phyloP scores from a whole-genome alignment of 345 rosid species.

The Odontarrhena argentea region DNA sequence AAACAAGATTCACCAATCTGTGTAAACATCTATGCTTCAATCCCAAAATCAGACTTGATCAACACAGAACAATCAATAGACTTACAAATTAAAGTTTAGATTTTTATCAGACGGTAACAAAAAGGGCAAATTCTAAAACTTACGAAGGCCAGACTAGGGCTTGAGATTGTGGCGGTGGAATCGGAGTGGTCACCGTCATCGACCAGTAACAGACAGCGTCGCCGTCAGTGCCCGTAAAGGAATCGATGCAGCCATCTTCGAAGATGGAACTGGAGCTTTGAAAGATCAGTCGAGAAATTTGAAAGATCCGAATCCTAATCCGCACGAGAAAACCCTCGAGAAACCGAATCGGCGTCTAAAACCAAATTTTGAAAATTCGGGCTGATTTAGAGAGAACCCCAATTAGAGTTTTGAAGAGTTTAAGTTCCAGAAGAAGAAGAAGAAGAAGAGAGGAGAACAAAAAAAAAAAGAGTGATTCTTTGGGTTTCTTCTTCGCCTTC shows the following conservation, averaged over 20 bases:
- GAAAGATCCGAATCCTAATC: constrained; percentile 47
- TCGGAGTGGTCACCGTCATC: constrained; percentile 28
- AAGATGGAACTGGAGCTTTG: constrained; percentile 9
- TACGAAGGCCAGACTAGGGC: constrained; percentile 52
- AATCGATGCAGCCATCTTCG: constrained; percentile 9
- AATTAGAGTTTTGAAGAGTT: constrained; percentile 35
- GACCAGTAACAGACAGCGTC: background rate
- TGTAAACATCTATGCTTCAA: constrained; percentile 3
- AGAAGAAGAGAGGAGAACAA: constrained; percentile 9
- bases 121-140: constrained; percentile 32
- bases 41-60: background rate
- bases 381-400: background rate
- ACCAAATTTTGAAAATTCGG: constrained; percentile 35
- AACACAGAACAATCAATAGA: background rate
- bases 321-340: constrained; percentile 27
- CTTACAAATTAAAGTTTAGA: constrained; percentile 11
- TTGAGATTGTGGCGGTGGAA: constrained; percentile 37
- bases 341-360: constrained; percentile 25
- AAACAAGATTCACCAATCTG: background rate
- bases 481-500: constrained; percentile 40
- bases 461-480: constrained; percentile 28
- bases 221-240: constrained; percentile 24
- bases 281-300: constrained; percentile 36
- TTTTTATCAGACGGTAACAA: background rate
- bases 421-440: constrained; percentile 16